Evolutionary conservation across 2,329 filamentous ascomycete species (phyloP).

Genomic region (Fusarium sp.): DNA sequence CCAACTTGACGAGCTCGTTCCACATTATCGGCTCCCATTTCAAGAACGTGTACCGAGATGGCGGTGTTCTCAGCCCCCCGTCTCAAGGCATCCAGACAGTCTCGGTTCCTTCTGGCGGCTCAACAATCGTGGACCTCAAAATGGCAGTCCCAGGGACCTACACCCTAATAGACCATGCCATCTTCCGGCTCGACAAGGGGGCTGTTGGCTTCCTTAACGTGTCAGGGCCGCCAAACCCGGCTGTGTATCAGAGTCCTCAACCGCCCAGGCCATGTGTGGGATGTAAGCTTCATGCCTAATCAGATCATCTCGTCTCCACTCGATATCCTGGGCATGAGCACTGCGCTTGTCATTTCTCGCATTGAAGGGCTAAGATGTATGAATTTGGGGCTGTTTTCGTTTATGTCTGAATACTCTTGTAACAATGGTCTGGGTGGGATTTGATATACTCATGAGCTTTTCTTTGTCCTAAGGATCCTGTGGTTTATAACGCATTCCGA

Average conservation of each 20-base stretch:
- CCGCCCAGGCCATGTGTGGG: slow-evolving; percentile 1
- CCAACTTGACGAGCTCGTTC: slow-evolving; percentile 26
- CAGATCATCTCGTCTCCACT: neutral
- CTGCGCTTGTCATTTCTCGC: neutral
- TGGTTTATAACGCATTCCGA: neutral
- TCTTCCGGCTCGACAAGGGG: slow-evolving; percentile 25
- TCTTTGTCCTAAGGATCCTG: neutral
- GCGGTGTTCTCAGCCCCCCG: slow-evolving; percentile 7
- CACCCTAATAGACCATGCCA: slow-evolving; percentile 20
- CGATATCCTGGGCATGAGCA: neutral
- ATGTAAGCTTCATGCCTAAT: neutral
- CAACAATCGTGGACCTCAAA: slow-evolving; percentile 28
- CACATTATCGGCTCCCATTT: slow-evolving; percentile 25
- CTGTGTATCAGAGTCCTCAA: slow-evolving; percentile 1
- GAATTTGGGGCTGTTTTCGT: neutral
- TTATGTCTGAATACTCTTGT: neutral
- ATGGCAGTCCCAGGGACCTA: slow-evolving; percentile 27
- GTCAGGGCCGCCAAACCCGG: neutral
- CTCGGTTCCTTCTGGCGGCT: slow-evolving; percentile 14
- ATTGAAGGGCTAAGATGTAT: neutral
- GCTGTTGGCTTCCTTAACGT: slow-evolving; percentile 14
- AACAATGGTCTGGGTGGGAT: neutral
- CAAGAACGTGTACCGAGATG: slow-evolving; percentile 24
- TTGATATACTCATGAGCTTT: neutral
- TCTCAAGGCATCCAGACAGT: slow-evolving; percentile 19